phyloP scores from a whole-genome alignment of 768 basidiomycete genomes.

The Galerina marginata region DNA sequence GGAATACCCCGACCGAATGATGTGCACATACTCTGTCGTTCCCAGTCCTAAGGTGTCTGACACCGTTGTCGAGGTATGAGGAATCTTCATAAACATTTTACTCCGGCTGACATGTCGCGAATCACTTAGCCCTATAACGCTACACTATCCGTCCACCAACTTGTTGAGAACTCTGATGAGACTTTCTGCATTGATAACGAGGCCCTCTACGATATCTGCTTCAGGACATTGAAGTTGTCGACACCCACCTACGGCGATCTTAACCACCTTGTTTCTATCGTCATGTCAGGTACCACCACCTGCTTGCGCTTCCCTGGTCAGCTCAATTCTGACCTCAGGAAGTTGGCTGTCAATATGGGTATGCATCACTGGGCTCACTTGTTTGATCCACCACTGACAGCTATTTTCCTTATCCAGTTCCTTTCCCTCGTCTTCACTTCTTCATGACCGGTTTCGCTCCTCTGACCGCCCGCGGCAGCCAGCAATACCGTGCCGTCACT shows the following conservation, averaged over 20 bases:
- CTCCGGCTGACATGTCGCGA: background rate
- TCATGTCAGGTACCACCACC: conserved; percentile 99
- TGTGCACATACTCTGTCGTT: conserved; percentile 99
- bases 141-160: conserved; percentile 96
- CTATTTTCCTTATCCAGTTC: conserved; percentile 56
- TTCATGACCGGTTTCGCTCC: conserved; percentile 98
- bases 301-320: conserved; percentile 99
- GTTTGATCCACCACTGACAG: background rate
- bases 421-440: conserved; percentile 99
- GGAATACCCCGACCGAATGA: conserved; percentile 99
- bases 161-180: conserved; percentile 99
- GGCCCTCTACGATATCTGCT: conserved; percentile 98
- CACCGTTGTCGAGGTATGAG: conserved; percentile 89
- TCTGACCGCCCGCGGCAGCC: conserved; percentile 90
- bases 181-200: conserved; percentile 99
- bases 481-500: conserved; percentile 95
- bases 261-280: conserved; percentile 96
- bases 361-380: conserved; percentile 29
- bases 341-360: conserved; percentile 99
- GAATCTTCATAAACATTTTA: background rate
- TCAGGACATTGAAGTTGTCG: conserved; percentile 95
- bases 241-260: conserved; percentile 97
- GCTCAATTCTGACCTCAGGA: conserved; percentile 97
- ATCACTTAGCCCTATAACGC: conserved; percentile 90
- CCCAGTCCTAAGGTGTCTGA: conserved; percentile 98